Evolutionary conservation across 2,329 filamentous ascomycete genomes (phyloP).

Genomic region (Arthrobotrys musiformis): DNA sequence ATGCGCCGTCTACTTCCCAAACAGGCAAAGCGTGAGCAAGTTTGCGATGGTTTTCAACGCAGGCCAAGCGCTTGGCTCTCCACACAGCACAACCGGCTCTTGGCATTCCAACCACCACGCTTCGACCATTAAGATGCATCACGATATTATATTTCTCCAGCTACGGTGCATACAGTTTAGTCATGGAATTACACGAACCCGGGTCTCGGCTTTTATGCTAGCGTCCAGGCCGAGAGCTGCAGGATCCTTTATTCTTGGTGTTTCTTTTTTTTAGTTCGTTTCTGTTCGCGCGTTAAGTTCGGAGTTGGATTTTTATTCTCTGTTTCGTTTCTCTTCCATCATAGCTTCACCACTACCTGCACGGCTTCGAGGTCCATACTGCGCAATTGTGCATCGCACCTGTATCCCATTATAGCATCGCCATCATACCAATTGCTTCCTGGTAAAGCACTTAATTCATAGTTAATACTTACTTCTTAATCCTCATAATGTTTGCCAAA

Average conservation of each 20-base stretch:
- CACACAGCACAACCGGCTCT: slow-evolving; percentile 11
- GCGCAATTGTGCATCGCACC: not conserved
- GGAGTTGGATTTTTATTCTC: not conserved
- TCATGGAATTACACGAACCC: slow-evolving; percentile 12
- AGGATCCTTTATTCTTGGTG: not conserved
- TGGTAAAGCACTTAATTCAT: no score
- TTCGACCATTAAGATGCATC: slow-evolving; percentile 22
- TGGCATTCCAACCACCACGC: no score
- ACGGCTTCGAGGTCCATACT: not conserved
- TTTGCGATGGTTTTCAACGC: slow-evolving; percentile 42
- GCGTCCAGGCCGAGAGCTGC: not conserved
- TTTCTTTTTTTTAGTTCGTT: not conserved
- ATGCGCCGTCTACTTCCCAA: slow-evolving; percentile 19
- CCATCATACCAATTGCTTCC: not conserved
- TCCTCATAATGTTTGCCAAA: slow-evolving; percentile 25
- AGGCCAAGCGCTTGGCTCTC: slow-evolving; percentile 26
- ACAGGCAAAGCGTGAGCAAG: slow-evolving; percentile 29
- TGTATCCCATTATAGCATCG: not conserved
- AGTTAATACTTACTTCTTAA: not conserved
- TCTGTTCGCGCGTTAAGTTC: slow-evolving; percentile 7
- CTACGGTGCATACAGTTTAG: not conserved
- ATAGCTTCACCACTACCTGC: not conserved
- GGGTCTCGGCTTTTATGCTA: not conserved
- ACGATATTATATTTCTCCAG: slow-evolving; percentile 12
- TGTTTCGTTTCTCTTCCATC: not conserved